Evolutionary conservation across 2,329 filamentous ascomycete species (phyloP).

Genomic region (Mycosphaerella arachidis): DNA sequence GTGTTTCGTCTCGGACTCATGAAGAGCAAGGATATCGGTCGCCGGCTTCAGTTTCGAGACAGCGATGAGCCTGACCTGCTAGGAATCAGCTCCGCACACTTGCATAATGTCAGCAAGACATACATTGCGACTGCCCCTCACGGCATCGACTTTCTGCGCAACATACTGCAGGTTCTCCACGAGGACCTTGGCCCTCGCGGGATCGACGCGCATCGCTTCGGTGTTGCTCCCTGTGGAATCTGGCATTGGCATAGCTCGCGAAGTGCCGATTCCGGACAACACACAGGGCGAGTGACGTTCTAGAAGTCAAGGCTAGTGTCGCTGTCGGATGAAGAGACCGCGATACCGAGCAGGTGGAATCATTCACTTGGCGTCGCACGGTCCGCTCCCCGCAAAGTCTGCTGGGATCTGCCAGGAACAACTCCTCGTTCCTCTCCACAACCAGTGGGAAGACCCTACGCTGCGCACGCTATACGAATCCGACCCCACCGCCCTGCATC

Average conservation of each 20-base stretch:
- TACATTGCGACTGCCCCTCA: conserved; percentile 20
- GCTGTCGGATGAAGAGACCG: conserved; percentile 9
- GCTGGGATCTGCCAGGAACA: neutral
- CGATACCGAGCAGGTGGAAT: neutral
- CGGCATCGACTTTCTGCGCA: conserved; percentile 38
- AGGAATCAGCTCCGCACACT: conserved; percentile 2
- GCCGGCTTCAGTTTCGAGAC: conserved; percentile 96
- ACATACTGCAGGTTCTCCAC: conserved; percentile 43
- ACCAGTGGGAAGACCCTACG: neutral
- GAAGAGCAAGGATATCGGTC: conserved; percentile 81
- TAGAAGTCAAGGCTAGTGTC: neutral
- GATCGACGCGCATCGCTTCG: conserved; percentile 35
- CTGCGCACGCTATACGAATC: neutral
- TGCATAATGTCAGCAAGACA: neutral
- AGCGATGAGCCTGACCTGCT: conserved; percentile 81
- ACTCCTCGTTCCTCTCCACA: neutral
- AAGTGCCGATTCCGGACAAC: neutral
- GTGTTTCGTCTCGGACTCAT: conserved; percentile 50
- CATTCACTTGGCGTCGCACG: neutral
- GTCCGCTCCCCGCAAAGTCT: neutral
- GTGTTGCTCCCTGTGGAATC: conserved; percentile 1
- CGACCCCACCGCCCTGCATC: neutral
- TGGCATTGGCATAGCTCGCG: neutral
- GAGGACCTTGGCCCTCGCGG: conserved; percentile 43
- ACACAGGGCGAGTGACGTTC: conserved; percentile 1